Conservation (phyloP, 1,139 yeast species). For the Zhuliangozyma blackwelliae region DNA sequence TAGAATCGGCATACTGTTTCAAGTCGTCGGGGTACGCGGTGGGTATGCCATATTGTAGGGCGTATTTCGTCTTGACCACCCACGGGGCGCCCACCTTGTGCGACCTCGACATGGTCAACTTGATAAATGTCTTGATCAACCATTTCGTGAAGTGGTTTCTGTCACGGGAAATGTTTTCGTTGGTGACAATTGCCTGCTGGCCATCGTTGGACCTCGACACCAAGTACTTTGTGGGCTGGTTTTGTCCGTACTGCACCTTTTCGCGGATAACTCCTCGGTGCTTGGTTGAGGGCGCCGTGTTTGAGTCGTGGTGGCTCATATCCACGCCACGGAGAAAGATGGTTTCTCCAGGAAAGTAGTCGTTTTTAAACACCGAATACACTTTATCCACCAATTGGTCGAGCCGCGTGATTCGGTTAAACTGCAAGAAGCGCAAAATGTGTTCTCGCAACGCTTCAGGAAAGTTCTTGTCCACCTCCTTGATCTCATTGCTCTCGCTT, state of each 20-base stretch:
- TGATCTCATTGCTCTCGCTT: conserved; percentile 65
- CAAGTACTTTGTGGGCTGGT: conserved; percentile 60
- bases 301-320: conserved; percentile 3
- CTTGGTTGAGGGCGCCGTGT: conserved; percentile 15
- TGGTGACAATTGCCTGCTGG: conserved; percentile 66
- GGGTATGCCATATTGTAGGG: conserved; percentile 55
- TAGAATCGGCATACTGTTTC: conserved; percentile 36
- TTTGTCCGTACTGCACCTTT: conserved; percentile 49
- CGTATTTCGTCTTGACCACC: conserved; percentile 83
- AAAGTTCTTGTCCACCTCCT: conserved; percentile 71
- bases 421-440: conserved; percentile 76
- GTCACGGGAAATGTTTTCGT: conserved; percentile 72
- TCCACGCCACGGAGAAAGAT: conserved; percentile 54
- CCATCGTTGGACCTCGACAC: conserved; percentile 51
- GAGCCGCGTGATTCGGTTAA: conserved; percentile 76
- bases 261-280: conserved; percentile 41
- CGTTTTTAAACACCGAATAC: conserved; percentile 67
- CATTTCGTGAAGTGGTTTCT: conserved; percentile 86
- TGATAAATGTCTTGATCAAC: conserved; percentile 83
- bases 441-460: conserved; percentile 94
- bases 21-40: conserved; percentile 54
- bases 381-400: conserved; percentile 87
- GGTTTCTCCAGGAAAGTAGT: conserved; percentile 88
- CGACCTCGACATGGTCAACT: conserved; percentile 77
- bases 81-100: conserved; percentile 92